Evolutionary conservation across 2,329 filamentous ascomycete genomes (phyloP).

Genomic region (Cordyceps cicadae): DNA sequence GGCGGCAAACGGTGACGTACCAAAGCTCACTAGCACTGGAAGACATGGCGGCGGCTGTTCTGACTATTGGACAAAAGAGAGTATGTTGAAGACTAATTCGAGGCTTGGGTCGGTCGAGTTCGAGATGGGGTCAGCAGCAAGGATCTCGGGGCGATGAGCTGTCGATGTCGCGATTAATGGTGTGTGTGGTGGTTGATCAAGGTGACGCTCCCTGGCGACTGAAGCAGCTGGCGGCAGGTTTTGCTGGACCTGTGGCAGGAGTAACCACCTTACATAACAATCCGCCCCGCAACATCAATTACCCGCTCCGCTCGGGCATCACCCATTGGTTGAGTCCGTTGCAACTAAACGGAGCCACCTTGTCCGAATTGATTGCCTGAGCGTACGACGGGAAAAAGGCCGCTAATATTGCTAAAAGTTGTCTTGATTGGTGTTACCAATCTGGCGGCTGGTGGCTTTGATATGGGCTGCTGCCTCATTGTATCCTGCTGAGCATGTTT

Average conservation of each 20-base stretch:
- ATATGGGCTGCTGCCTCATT: too few species aligned
- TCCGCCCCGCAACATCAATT: conserved; percentile 14
- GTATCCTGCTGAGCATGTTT: too few species aligned
- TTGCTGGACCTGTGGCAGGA: conserved; percentile 29
- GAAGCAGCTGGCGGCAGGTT: conserved; percentile 33
- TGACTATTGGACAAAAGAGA: conserved; percentile 17
- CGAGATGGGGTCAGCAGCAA: conserved; percentile 8
- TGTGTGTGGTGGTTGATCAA: conserved; percentile 20
- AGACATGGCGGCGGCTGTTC: conserved; percentile 54
- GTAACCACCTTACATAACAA: conserved; percentile 23
- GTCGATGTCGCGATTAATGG: conserved; percentile 13
- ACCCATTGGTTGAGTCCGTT: too few species aligned
- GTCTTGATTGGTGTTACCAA: too few species aligned
- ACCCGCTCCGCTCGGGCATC: conserved; percentile 9
- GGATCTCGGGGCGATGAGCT: conserved; percentile 12
- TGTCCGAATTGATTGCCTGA: too few species aligned
- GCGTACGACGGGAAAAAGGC: too few species aligned
- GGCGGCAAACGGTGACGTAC: conserved; percentile 46
- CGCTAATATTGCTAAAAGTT: too few species aligned
- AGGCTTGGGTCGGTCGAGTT: conserved; percentile 7
- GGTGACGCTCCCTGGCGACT: conserved; percentile 31
- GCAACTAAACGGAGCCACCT: too few species aligned
- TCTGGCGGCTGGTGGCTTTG: too few species aligned
- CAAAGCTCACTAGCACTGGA: conserved; percentile 57
- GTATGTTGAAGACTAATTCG: conserved; percentile 10